A percentile compares a stretch with the other conserved stretches of the same genome.
phyloP scores from a whole-genome alignment of 2,329 filamentous ascomycete genomes.

The Trichoderma polysporum region DNA sequence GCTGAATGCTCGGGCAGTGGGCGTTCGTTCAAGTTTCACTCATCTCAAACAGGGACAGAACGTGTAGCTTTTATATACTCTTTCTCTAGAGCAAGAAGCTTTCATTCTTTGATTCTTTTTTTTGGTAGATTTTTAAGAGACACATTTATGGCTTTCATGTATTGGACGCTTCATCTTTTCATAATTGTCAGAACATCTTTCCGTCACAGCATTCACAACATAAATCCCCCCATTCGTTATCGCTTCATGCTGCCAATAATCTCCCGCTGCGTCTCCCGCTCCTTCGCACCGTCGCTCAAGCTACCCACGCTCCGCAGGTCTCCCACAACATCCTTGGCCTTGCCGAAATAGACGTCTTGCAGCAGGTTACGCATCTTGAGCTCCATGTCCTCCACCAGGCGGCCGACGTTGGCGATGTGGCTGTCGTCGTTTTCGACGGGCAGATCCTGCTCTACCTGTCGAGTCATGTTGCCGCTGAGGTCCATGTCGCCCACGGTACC shows the following conservation, averaged over 20 bases:
- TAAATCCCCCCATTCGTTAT: conserved; percentile 31
- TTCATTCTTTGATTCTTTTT: not conserved
- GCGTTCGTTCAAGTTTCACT: not conserved
- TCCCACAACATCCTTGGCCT: conserved; percentile 97
- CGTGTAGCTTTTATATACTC: not conserved
- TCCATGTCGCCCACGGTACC: conserved; percentile 77
- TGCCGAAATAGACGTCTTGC: conserved; percentile 99
- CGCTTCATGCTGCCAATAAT: conserved; percentile 68
- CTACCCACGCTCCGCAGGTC: conserved; percentile 85
- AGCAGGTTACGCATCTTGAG: conserved; percentile 97
- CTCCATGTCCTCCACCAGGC: conserved; percentile 98
- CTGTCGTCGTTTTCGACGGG: conserved; percentile 85
- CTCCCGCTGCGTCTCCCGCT: conserved; percentile 82
- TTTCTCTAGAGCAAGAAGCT: not conserved
- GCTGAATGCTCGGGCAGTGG: no score
- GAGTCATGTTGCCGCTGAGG: conserved; percentile 95
- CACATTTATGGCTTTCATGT: not conserved
- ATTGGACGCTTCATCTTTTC: not conserved
- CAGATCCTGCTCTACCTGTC: conserved; percentile 90
- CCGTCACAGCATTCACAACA: not conserved
- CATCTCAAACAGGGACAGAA: not conserved
- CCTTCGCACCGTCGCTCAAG: conserved; percentile 79
- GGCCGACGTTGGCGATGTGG: conserved; percentile 93
- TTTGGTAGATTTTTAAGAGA: not conserved
- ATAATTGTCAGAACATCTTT: not conserved